phyloP scores from a whole-genome alignment of 345 rosid species.

The Reutealis trisperma region DNA sequence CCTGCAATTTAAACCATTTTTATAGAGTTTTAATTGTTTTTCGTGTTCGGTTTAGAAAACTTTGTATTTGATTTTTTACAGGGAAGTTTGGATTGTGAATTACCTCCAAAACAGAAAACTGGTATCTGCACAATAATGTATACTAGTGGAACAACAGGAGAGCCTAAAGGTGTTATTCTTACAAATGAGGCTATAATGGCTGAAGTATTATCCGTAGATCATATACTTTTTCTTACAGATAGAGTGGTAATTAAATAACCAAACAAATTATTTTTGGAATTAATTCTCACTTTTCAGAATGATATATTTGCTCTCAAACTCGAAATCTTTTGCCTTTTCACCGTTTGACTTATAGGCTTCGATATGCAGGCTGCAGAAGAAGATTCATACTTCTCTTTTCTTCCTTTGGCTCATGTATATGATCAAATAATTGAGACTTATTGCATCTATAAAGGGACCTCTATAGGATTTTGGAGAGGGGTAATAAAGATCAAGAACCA shows the following conservation, averaged over 20 bases:
- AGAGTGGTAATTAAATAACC: conserved; percentile 46
- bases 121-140: conserved; percentile 92
- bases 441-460: conserved; percentile 72
- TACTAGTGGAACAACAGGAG: conserved; percentile 98
- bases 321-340: neutral
- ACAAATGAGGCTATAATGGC: conserved; percentile 61
- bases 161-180: conserved; percentile 89
- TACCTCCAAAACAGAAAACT: conserved; percentile 65
- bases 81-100: conserved; percentile 62
- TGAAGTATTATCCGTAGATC: conserved; percentile 80
- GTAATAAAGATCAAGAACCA: conserved; percentile 50
- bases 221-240: conserved; percentile 57
- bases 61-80: conserved; percentile 13
- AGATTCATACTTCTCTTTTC: conserved; percentile 89
- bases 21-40: neutral
- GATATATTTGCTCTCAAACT: neutral
- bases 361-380: conserved; percentile 59
- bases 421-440: conserved; percentile 83
- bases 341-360: conserved; percentile 1
- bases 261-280: conserved; percentile 2
- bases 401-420: conserved; percentile 88
- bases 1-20: neutral
- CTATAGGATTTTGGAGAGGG: conserved; percentile 91
- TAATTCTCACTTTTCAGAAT: neutral
- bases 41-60: conserved; percentile 1